Conservation (phyloP, 371 early-diverging fungal species). For the Mucor circinelloides region DNA sequence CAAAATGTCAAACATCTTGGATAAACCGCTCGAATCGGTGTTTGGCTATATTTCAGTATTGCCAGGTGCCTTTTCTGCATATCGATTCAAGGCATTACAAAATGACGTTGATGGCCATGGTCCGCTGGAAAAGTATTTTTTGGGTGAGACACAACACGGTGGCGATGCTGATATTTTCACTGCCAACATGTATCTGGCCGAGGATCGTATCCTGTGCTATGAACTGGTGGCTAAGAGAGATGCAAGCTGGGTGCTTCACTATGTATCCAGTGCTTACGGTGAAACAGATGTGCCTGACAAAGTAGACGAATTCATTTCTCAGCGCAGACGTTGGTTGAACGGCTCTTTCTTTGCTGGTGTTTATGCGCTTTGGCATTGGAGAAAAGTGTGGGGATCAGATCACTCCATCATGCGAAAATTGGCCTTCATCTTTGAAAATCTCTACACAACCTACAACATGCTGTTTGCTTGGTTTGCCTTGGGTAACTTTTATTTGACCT, state of each 20-base stretch:
- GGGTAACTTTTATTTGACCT: constrained; percentile 78
- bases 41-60: constrained; percentile 96
- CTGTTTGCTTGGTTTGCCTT: constrained; percentile 75
- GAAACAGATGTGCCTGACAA: constrained; percentile 88
- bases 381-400: constrained; percentile 56
- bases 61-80: constrained; percentile 97
- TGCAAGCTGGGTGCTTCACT: constrained; percentile 69
- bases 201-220: constrained; percentile 89
- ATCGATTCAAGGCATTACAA: constrained; percentile 87
- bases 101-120: constrained; percentile 68
- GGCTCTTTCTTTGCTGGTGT: constrained; percentile 69
- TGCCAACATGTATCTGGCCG: constrained; percentile 80
- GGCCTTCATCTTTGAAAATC: constrained; percentile 59
- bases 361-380: constrained; percentile 54
- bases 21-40: constrained; percentile 95
- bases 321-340: constrained; percentile 90
- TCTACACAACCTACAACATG: constrained; percentile 58
- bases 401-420: constrained; percentile 63
- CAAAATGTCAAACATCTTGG: constrained; percentile 96
- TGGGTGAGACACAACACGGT: constrained; percentile 89
- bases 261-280: constrained; percentile 71
- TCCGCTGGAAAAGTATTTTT: constrained; percentile 89
- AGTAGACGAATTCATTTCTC: constrained; percentile 78
- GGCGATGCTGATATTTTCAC: constrained; percentile 69
- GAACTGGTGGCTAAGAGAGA: constrained; percentile 80